These are phyloP conservation scores for Neofusicoccum parvum DNA, from an alignment of 2,329 filamentous ascomycete genomes.

Conservation along the genomic window DNA sequence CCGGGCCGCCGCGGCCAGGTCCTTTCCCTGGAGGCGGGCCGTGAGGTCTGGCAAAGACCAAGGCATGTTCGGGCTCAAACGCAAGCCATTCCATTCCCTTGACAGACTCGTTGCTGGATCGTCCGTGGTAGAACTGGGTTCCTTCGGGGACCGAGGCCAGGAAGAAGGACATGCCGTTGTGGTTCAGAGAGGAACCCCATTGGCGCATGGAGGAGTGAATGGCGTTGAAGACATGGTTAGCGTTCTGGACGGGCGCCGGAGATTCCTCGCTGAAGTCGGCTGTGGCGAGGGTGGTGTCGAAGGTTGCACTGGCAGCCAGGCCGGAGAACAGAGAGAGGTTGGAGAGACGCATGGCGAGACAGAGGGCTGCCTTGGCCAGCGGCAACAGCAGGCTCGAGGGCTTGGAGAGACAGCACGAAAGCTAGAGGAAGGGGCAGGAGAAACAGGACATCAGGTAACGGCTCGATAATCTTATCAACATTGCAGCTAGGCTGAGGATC, in stretches of 20 bases:
- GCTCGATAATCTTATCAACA: conserved; percentile 12
- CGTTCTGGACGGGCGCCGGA: conserved; percentile 45
- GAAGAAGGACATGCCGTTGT: conserved; percentile 76
- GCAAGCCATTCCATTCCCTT: conserved; percentile 69
- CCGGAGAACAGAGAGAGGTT: conserved; percentile 9
- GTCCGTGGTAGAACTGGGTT: conserved; percentile 70
- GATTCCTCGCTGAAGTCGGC: background rate
- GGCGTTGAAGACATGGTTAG: conserved; percentile 70
- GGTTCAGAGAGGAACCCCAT: conserved; percentile 71
- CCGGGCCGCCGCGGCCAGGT: background rate
- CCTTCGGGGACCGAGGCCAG: conserved; percentile 65
- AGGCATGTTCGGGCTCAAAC: conserved; percentile 75
- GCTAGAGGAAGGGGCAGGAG: background rate
- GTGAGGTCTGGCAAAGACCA: conserved; percentile 58
- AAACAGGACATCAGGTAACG: background rate
- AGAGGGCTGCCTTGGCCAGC: background rate
- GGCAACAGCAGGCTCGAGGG: background rate
- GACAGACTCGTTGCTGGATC: conserved; percentile 48
- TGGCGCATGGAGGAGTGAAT: conserved; percentile 72
- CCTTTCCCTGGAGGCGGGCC: conserved; percentile 9
- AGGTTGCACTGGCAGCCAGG: background rate
- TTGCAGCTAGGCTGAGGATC: background rate
- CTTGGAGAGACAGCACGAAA: background rate
- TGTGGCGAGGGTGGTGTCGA: background rate
- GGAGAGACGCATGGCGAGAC: conserved; percentile 11